phyloP scores from a whole-genome alignment of 331 rosid species.

The Erythrophleum ivorense region DNA sequence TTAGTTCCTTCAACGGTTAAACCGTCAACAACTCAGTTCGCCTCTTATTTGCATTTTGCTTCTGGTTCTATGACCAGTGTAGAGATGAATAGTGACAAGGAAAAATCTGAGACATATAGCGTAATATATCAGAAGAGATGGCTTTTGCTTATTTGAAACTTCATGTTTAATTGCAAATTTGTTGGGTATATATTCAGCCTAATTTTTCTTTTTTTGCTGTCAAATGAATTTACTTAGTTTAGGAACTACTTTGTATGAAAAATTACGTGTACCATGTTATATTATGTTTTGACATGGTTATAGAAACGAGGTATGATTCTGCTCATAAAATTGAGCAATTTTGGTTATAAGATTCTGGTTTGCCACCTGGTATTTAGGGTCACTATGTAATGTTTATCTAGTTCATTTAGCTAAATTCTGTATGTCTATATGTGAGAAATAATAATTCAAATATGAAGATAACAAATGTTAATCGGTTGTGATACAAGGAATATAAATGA shows the following conservation, averaged over 20 bases:
- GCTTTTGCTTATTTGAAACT: slow-evolving; percentile 36
- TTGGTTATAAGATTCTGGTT: slow-evolving; percentile 14
- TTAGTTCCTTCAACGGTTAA: too few relatives aligned
- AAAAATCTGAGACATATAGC: slow-evolving; percentile 77
- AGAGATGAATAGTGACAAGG: slow-evolving; percentile 59
- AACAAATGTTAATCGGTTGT: background rate
- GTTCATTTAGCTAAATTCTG: background rate
- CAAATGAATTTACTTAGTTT: background rate
- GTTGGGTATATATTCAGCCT: slow-evolving; percentile 8
- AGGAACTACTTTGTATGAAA: slow-evolving; percentile 7
- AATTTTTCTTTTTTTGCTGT: background rate
- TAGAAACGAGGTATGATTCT: slow-evolving; percentile 8
- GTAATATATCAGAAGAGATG: slow-evolving; percentile 62
- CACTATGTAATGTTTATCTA: background rate
- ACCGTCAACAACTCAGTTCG: too few relatives aligned
- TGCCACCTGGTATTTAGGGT: background rate
- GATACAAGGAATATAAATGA: too few relatives aligned
- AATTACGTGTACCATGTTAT: background rate
- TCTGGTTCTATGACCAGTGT: slow-evolving; percentile 73
- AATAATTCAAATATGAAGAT: slow-evolving; percentile 1
- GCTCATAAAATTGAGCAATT: background rate
- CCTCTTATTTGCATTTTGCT: slow-evolving; percentile 57
- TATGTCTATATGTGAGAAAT: background rate
- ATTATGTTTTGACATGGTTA: background rate
- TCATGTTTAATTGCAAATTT: background rate